Evolutionary conservation across 2,329 filamentous ascomycete species (phyloP).

Genomic region (Thielaviopsis punctulata): DNA sequence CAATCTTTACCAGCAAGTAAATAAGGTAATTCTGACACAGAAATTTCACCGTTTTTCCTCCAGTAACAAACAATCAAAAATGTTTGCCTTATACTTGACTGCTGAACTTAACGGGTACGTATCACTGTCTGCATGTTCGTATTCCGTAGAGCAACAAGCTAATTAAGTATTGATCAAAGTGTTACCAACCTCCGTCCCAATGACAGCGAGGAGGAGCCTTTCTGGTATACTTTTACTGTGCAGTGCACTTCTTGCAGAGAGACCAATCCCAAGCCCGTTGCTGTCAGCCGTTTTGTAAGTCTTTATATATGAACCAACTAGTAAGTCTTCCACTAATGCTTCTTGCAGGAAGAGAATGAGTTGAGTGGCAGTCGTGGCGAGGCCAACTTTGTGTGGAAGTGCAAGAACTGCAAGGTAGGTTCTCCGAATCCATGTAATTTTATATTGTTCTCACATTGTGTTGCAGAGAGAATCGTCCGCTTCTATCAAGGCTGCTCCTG

Average conservation of each 20-base stretch:
- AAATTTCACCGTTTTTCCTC: neutral
- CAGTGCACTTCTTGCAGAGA: slow-evolving; percentile 97
- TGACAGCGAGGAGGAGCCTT: slow-evolving; percentile 66
- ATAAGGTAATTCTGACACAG: neutral
- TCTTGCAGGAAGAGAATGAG: slow-evolving; percentile 64
- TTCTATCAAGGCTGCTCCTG: slow-evolving; percentile 58
- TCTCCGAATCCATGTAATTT: neutral
- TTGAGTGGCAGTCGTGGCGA: slow-evolving; percentile 86
- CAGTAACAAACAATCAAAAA: slow-evolving; percentile 19
- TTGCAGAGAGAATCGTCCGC: slow-evolving; percentile 66
- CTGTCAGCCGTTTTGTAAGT: slow-evolving; percentile 74
- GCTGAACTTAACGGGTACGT: slow-evolving; percentile 54
- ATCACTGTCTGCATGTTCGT: neutral
- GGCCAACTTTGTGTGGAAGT: slow-evolving; percentile 99
- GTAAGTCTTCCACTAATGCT: neutral
- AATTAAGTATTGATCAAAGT: slow-evolving; percentile 27
- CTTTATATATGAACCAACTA: neutral
- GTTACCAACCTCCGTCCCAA: slow-evolving; percentile 78
- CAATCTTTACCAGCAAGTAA: neutral
- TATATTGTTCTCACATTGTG: neutral
- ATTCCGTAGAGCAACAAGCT: neutral
- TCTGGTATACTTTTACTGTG: slow-evolving; percentile 96
- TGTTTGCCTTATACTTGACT: slow-evolving; percentile 49
- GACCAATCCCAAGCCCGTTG: slow-evolving; percentile 70
- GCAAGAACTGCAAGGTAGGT: slow-evolving; percentile 86